Evolutionary conservation across 768 basidiomycete genomes (phyloP).

Genomic region (Lactifluus volemus): DNA sequence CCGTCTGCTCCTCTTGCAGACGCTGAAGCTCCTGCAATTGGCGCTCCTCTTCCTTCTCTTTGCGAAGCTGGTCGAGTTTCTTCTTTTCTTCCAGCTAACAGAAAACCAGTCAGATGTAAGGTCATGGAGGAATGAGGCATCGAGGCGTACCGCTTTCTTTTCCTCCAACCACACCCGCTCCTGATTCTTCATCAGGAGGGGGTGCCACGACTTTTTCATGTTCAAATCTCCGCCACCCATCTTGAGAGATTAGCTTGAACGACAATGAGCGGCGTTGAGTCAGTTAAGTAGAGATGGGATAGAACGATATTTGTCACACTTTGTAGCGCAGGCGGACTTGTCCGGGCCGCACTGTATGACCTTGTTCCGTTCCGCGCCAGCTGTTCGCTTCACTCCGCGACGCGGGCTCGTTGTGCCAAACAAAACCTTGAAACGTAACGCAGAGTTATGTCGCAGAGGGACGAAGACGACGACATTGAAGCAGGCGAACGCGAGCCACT

Average conservation of each 20-base stretch:
- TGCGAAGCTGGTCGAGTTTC: slow-evolving; percentile 92
- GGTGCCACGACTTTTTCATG: slow-evolving; percentile 99
- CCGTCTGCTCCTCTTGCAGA: slow-evolving; percentile 90
- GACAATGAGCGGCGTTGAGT: background rate
- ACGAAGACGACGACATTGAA: slow-evolving; percentile 26
- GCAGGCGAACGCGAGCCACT: slow-evolving; percentile 27
- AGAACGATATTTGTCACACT: slow-evolving; percentile 1
- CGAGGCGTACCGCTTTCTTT: slow-evolving; percentile 75
- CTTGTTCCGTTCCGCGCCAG: background rate
- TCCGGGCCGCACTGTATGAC: background rate
- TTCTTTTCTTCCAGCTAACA: slow-evolving; percentile 93
- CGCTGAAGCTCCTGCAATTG: slow-evolving; percentile 95
- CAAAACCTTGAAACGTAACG: background rate
- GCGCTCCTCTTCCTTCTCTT: slow-evolving; percentile 96
- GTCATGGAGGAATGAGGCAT: background rate
- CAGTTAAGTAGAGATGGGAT: no score
- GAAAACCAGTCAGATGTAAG: background rate
- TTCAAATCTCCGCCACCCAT: slow-evolving; percentile 99
- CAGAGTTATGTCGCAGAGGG: slow-evolving; percentile 23
- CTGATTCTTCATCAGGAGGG: slow-evolving; percentile 96
- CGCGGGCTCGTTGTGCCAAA: background rate
- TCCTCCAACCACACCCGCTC: slow-evolving; percentile 99
- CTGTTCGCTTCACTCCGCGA: background rate
- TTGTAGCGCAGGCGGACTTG: background rate
- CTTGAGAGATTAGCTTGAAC: slow-evolving; percentile 34